These are phyloP conservation scores for Sphagnum contortum DNA, from an alignment of 225 moss, liverwort and hornwort genomes.

Conservation along the genomic window DNA sequence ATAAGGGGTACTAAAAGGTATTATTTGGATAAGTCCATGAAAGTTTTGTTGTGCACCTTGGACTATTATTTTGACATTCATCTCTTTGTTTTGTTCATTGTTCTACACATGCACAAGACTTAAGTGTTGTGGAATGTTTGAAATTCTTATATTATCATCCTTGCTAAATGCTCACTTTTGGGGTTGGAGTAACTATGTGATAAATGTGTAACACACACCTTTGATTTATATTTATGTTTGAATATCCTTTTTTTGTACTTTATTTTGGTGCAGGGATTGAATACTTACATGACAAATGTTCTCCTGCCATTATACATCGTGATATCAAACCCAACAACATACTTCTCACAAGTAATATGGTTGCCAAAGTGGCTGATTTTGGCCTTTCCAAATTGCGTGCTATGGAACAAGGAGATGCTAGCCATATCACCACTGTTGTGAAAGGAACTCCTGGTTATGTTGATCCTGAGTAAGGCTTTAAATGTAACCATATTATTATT, in stretches of 20 bases:
- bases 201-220: too few species aligned
- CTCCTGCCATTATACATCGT: constrained; percentile 41
- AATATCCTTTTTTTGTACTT: too few species aligned
- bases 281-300: constrained; percentile 36
- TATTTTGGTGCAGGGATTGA: too few species aligned
- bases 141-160: too few species aligned
- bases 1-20: too few species aligned
- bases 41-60: too few species aligned
- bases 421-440: constrained; percentile 27
- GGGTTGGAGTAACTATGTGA: constrained; percentile 28
- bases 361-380: constrained; percentile 54
- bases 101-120: too few species aligned
- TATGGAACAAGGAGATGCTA: constrained; percentile 8
- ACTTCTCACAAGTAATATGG: constrained; percentile 34
- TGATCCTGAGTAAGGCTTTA: constrained; percentile 34
- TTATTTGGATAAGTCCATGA: too few species aligned
- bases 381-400: constrained; percentile 41
- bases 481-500: too few species aligned
- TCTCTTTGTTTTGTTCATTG: too few species aligned
- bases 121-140: not conserved
- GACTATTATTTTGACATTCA: too few species aligned
- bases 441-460: constrained; percentile 46
- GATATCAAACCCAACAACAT: constrained; percentile 51
- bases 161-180: constrained; percentile 5
- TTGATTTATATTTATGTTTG: too few species aligned